phyloP scores from a whole-genome alignment of 306 rosid genomes.

The Vigna hirtella region DNA sequence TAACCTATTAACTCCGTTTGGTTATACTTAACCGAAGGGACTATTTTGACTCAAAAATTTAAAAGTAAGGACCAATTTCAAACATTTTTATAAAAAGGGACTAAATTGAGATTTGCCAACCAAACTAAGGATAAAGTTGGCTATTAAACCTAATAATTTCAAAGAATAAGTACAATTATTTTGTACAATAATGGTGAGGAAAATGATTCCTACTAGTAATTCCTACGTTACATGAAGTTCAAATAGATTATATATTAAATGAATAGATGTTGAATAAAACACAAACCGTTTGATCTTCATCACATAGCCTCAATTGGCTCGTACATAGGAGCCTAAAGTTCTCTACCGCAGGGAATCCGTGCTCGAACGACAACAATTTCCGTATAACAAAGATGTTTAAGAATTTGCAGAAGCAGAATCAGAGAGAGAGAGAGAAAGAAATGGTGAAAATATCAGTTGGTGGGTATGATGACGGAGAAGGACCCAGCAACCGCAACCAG shows the following conservation, averaged over 20 bases:
- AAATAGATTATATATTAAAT: no score
- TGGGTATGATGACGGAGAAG: constrained; percentile 69
- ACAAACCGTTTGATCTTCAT: neutral
- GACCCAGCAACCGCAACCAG: constrained; percentile 57
- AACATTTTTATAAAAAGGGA: no score
- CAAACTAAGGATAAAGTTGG: no score
- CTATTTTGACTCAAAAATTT: no score
- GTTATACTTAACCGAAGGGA: no score
- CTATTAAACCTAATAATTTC: no score
- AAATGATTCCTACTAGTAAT: no score
- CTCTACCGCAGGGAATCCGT: neutral
- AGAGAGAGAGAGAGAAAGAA: neutral
- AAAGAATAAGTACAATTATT: neutral
- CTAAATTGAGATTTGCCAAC: no score
- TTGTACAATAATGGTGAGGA: neutral
- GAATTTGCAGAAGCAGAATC: neutral
- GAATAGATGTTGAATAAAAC: no score
- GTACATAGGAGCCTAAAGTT: neutral
- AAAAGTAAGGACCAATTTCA: no score
- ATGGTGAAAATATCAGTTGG: constrained; percentile 78
- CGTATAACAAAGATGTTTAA: neutral
- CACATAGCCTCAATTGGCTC: neutral
- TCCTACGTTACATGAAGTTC: no score
- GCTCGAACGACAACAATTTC: neutral
- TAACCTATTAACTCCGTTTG: no score